Evolutionary conservation across 768 basidiomycete genomes (phyloP), one percentile per base, ranked within the genome.

Genomic region (Trametes elegans): DNA sequence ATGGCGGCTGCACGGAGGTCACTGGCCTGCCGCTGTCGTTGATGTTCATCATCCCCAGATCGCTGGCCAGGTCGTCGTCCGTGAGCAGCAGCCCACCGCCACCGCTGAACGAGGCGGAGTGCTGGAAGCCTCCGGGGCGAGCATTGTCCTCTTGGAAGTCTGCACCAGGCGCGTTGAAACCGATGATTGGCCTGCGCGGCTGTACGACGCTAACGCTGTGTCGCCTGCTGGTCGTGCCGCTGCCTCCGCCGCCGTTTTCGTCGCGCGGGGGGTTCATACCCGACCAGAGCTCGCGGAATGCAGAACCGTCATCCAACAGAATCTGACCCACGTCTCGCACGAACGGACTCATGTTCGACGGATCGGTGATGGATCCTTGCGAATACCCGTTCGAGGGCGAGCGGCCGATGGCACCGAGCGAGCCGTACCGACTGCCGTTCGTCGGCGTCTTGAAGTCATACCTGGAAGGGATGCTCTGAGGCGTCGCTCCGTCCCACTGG

Each of bases 171-270:
- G 78, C 83, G 58, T 79, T 83, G 70, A 90, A 90, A 3, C 87
- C 88, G 13, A 87, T 80, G 44, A 86, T 73, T 5, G 82, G 76
- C 34, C 86, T 71, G 5, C 86, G 76, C 0, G 88, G 87, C 66
- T 89, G 90, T 11, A 91, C 88, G 62, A 91, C 82, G 57, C 85
- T 88, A 61, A 93, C 90, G 55, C 88, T 90, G 60, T 93, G 90
- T 18, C 91, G 75, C 32, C 91, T 74, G 61, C 88, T 91, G 7
- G 91, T 90, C 5, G 89, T 87, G 2, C 90, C 91, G 62, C 90
- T 92, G 0, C 84, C 85, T 7, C 74, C 79, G 4, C 77, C 76
- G 6, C 81, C 83, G 43, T 79, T 81, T 67, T 87, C 83, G 57
- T 85, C 84, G 31, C 79, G 76, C 4, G 79, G 83, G 0, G 79